phyloP scores from a whole-genome alignment of 2,329 filamentous ascomycete genomes.

The Cladosporium phlei region DNA sequence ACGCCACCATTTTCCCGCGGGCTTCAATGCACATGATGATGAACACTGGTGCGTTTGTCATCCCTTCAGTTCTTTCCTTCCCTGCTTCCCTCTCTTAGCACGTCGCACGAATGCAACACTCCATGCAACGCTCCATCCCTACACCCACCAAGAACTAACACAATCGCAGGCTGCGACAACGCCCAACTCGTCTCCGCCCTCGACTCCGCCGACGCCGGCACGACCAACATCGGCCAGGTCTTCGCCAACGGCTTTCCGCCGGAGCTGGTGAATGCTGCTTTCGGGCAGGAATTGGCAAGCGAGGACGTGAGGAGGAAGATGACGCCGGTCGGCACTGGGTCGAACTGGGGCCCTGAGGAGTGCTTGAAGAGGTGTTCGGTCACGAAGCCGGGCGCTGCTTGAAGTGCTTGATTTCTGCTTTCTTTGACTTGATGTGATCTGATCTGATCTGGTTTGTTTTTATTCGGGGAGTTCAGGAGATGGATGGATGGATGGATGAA shows the following conservation, averaged over 20 bases:
- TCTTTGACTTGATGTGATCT: too few species aligned
- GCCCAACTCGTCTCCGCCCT: conserved; percentile 48
- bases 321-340: conserved; percentile 39
- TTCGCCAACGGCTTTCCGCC: conserved; percentile 36
- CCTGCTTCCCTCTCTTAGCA: neutral
- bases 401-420: too few species aligned
- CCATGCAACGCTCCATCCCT: too few species aligned
- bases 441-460: too few species aligned
- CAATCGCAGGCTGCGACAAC: conserved; percentile 45
- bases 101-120: neutral
- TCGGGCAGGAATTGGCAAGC: conserved; percentile 35
- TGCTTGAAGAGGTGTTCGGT: conserved; percentile 36
- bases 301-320: conserved; percentile 31
- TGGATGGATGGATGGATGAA: too few species aligned
- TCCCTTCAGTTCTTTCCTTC: too few species aligned
- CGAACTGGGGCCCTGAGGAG: conserved; percentile 37
- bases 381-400: neutral
- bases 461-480: too few species aligned
- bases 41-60: conserved; percentile 45
- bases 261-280: conserved; percentile 41
- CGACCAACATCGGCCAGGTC: conserved; percentile 45
- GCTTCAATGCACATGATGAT: conserved; percentile 49
- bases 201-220: conserved; percentile 48
- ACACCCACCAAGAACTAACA: too few species aligned
- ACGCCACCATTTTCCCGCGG: conserved; percentile 49